phyloP scores from a whole-genome alignment of 305 asterid genomes.

The Solanum hybrid region DNA sequence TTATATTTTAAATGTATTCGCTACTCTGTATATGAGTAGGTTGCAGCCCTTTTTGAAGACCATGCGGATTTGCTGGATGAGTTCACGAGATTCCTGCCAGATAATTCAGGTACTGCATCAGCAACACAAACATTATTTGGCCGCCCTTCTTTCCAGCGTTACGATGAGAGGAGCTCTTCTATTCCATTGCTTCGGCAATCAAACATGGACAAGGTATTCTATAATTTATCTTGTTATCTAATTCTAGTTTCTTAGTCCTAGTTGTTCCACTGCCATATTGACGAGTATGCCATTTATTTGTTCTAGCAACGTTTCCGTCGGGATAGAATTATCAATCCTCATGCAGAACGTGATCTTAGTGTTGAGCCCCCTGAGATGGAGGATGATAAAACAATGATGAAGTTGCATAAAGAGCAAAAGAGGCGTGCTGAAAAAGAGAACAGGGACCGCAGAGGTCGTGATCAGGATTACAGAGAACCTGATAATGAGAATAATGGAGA shows the following conservation, averaged over 20 bases:
- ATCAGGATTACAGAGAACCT: constrained; percentile 62
- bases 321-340: constrained; percentile 61
- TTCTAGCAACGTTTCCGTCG: constrained; percentile 58
- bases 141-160: constrained; percentile 50
- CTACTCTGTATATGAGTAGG: constrained; percentile 37
- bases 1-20: not conserved
- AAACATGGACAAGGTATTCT: constrained; percentile 56
- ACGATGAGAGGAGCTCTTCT: constrained; percentile 70
- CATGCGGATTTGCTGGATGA: constrained; percentile 92
- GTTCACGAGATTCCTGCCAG: constrained; percentile 91
- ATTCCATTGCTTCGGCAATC: constrained; percentile 54
- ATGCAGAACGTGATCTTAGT: constrained; percentile 61
- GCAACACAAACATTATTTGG: constrained; percentile 52
- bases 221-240: not conserved
- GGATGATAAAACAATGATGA: constrained; percentile 62
- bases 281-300: not conserved
- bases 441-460: constrained; percentile 66
- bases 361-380: constrained; percentile 78
- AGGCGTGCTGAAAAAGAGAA: constrained; percentile 70
- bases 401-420: constrained; percentile 79
- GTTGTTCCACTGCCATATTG: constrained; percentile 2
- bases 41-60: constrained; percentile 70
- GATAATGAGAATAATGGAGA: constrained; percentile 69
- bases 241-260: constrained; percentile 6
- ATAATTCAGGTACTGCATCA: constrained; percentile 60